Evolutionary conservation across 805 yeast species (phyloP).

Genomic region (Komagataella mondaviorum): DNA sequence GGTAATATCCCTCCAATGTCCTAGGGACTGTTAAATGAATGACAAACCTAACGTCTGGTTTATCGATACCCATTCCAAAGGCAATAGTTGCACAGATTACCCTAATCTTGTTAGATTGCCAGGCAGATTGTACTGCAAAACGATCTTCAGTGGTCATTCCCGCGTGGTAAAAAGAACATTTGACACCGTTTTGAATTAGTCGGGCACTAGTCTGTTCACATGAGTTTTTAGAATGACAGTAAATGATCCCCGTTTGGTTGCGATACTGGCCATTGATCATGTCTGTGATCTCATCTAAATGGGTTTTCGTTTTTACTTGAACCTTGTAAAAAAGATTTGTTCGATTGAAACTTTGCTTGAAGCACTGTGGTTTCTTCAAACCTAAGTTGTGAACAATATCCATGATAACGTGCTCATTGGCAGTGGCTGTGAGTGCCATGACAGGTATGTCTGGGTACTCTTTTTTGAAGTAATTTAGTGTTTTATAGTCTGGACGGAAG

Average conservation of each 20-base stretch:
- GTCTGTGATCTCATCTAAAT: constrained; percentile 44
- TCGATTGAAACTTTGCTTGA: constrained; percentile 88
- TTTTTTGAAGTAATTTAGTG: constrained; percentile 55
- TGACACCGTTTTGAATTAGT: constrained; percentile 46
- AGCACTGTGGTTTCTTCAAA: constrained; percentile 43
- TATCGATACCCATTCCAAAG: constrained; percentile 98
- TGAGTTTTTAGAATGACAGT: constrained; percentile 80
- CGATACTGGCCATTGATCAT: constrained; percentile 36
- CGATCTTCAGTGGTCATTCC: constrained; percentile 83
- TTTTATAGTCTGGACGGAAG: constrained; percentile 90
- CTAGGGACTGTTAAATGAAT: constrained; percentile 82
- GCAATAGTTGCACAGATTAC: constrained; percentile 96
- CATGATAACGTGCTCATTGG: constrained; percentile 76
- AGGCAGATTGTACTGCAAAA: constrained; percentile 50
- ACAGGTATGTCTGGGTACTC: constrained; percentile 74
- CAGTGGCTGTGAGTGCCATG: constrained; percentile 96
- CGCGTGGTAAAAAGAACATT: constrained; percentile 76
- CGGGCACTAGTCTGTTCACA: constrained; percentile 73
- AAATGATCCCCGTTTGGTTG: constrained; percentile 72
- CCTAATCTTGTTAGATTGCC: constrained; percentile 66
- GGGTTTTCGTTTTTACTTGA: constrained; percentile 43
- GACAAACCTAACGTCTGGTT: constrained; percentile 88
- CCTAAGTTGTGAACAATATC: constrained; percentile 76
- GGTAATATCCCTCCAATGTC: constrained; percentile 91
- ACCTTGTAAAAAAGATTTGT: constrained; percentile 76